Conservation (phyloP, 768 basidiomycete genomes). For the Pleurotus sapidus region DNA sequence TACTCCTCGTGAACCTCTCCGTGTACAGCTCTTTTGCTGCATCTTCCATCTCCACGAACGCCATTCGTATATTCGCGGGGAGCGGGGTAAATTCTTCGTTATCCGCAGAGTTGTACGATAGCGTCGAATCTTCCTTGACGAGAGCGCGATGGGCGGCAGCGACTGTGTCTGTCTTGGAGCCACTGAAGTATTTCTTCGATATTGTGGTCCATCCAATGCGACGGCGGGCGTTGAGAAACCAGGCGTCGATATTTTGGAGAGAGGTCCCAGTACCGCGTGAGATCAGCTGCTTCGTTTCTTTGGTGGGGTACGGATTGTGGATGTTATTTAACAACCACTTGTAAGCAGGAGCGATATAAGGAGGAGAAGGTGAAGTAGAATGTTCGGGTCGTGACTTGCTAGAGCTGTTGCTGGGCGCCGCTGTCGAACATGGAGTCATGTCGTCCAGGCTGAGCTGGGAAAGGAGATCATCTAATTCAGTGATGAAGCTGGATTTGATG, state of each 20-base stretch:
- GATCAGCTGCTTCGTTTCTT: conserved; percentile 21
- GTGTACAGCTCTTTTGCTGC: conserved; percentile 25
- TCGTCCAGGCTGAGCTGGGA: too few species aligned
- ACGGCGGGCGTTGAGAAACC: conserved; percentile 47
- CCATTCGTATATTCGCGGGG: conserved; percentile 15
- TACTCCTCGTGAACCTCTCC: conserved; percentile 22
- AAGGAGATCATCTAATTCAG: too few species aligned
- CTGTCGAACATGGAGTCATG: too few species aligned
- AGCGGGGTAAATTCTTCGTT: conserved; percentile 15
- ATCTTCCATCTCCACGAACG: conserved; percentile 23
- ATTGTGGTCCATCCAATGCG: conserved; percentile 53
- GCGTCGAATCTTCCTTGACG: conserved; percentile 1
- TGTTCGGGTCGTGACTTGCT: too few species aligned
- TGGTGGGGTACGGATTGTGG: conserved; percentile 34
- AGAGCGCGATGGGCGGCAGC: conserved; percentile 36
- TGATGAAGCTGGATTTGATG: too few species aligned
- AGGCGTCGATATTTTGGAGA: conserved; percentile 32
- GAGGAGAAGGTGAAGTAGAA: too few species aligned
- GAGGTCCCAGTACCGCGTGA: conserved; percentile 19
- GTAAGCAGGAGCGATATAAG: conserved; percentile 25
- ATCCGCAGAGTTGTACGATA: too few species aligned
- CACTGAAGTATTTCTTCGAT: conserved; percentile 27
- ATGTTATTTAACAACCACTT: conserved; percentile 30
- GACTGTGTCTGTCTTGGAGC: conserved; percentile 32
- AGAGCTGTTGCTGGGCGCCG: too few species aligned